Percentiles rank a stretch among this genome's conserved stretches.
These are phyloP conservation scores for Diplodia sapinea DNA, from an alignment of 2,329 filamentous ascomycete species.

Conservation along the genomic window DNA sequence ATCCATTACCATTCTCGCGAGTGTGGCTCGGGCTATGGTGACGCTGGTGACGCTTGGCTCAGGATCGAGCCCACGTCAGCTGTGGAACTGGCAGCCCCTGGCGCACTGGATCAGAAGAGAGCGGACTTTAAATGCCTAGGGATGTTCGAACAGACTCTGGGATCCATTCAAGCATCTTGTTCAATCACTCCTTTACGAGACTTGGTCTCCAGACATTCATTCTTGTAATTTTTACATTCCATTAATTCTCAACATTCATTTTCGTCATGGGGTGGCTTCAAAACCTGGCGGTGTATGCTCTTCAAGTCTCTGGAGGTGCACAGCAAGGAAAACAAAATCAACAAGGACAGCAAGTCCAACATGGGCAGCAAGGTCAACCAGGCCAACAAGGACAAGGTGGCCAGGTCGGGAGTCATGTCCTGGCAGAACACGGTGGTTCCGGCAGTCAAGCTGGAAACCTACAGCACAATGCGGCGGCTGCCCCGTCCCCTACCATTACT, in stretches of 20 bases:
- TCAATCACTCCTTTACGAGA: constrained; percentile 1
- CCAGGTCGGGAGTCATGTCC: background rate
- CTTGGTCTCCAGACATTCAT: constrained; percentile 8
- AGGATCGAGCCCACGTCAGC: background rate
- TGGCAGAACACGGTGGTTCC: background rate
- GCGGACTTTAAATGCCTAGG: constrained; percentile 11
- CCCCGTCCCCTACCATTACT: background rate
- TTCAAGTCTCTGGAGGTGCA: background rate
- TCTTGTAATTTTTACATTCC: background rate
- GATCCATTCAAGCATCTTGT: constrained; percentile 4
- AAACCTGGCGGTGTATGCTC: constrained; percentile 1
- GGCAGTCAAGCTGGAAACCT: background rate
- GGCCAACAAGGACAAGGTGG: background rate
- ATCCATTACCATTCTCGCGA: background rate
- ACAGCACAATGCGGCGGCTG: background rate
- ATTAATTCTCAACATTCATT: background rate
- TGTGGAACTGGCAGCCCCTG: background rate
- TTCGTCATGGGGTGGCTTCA: constrained; percentile 1
- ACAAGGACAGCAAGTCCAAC: too few relatives aligned
- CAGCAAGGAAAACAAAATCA: background rate
- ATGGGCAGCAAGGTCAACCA: too few relatives aligned
- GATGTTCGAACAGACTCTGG: background rate
- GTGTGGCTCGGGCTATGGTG: background rate
- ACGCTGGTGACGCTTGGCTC: background rate
- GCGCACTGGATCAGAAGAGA: background rate